Evolutionary conservation across 1,139 yeast genomes (phyloP), one percentile per base, ranked within the genome.

Genomic region (Suhomyces terraborum): DNA sequence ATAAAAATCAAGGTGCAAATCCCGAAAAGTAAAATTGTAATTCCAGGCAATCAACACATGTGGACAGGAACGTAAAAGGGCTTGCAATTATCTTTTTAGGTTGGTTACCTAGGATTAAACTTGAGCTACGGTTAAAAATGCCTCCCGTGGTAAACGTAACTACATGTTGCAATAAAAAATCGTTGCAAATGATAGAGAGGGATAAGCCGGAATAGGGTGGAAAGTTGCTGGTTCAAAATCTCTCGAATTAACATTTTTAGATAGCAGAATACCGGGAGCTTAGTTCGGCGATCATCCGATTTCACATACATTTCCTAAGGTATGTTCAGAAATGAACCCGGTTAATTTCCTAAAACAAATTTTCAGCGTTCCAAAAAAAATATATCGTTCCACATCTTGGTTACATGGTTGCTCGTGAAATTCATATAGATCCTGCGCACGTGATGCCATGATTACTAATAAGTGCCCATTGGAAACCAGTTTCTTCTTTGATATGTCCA

Each of bases 371-470:
- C 13, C 32, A 29, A 17, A 30, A 30, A 30, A 30, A 30, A 30
- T 30, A 30, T 18, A 20, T 30, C 24, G 23, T 30, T 30, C 32
- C 32, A 30, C 24, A 18, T 20, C 24, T 12, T 30, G 17, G 32
- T 28, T 10, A 14, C 18, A 20, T 19, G 14, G 27, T 24, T 24
- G 27, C 27, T 24, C 8, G 27, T 24, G 27, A 24, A 24, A 8
- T 24, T 24, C 27, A 22, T 22, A n/a, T 24, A 7, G 14, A 14
- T 16, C 4, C 27, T 10, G 4, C 4, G 27, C 27, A 24, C 27
- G 27, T 24, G 27, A 24, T 12, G 16, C 16, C n/a, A 24, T 14
- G 8, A 12, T 24, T n/a, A 12, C 23, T 21, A 4, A 24, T 14
- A 24, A 24, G 4, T n/a, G n/a, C n/a, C n/a, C n/a, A n/a, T n/a